Evolutionary conservation across 331 rosid species (phyloP).

Genomic region (Spiraea crenata): DNA sequence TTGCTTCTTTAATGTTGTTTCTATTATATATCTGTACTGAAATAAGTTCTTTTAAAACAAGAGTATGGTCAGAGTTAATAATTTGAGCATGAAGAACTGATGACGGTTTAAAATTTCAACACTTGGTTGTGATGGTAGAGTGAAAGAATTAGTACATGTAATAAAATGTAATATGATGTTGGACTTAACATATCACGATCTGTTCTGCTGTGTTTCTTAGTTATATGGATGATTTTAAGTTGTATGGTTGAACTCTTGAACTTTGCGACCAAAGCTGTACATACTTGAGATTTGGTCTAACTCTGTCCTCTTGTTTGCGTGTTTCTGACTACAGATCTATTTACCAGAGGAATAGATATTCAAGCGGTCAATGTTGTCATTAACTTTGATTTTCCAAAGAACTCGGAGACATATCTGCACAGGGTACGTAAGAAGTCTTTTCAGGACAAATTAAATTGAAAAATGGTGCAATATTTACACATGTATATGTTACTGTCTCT

Average conservation of each 20-base stretch:
- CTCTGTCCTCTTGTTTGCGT: not conserved
- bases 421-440: constrained; percentile 55
- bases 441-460: not conserved
- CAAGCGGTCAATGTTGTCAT: constrained; percentile 99
- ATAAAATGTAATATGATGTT: not conserved
- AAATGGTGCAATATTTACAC: not conserved
- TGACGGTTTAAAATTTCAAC: not conserved
- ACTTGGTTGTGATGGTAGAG: not conserved
- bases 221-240: not conserved
- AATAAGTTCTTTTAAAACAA: no score
- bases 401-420: constrained; percentile 93
- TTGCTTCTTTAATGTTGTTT: no score
- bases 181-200: not conserved
- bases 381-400: constrained; percentile 98
- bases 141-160: not conserved
- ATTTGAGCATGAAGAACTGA: not conserved
- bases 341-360: constrained; percentile 98
- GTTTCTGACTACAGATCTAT: constrained; percentile 66
- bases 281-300: constrained; percentile 2
- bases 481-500: not conserved
- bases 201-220: not conserved
- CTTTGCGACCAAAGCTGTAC: not conserved
- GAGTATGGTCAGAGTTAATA: no score
- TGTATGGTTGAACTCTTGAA: not conserved
- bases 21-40: no score